Evolutionary conservation across 2,329 filamentous ascomycete species (phyloP).

Genomic region (Xylariales sp.): DNA sequence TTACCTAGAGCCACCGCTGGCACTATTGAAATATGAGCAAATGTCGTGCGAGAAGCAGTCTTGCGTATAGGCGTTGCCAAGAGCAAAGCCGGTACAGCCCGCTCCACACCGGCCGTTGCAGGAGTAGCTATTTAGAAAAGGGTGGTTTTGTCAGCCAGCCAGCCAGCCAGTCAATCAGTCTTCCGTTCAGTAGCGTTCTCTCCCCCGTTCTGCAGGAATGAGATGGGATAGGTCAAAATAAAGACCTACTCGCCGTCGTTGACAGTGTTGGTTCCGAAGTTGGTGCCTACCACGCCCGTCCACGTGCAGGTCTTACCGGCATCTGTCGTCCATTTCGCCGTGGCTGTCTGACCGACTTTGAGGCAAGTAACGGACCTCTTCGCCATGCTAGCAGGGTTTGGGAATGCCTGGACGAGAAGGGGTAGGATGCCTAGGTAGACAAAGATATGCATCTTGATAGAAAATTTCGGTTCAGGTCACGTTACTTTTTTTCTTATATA

Average conservation of each 20-base stretch:
- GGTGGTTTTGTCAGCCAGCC: background rate
- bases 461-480: too few relatives aligned
- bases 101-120: constrained; percentile 45
- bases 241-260: constrained; percentile 37
- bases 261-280: constrained; percentile 37
- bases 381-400: constrained; percentile 7
- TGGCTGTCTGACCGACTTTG: constrained; percentile 33
- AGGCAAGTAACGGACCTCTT: constrained; percentile 32
- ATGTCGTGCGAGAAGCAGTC: constrained; percentile 47
- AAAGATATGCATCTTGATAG: constrained; percentile 5
- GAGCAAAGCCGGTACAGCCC: constrained; percentile 35
- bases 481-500: too few relatives aligned
- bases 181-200: too few relatives aligned
- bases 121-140: constrained; percentile 31
- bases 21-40: constrained; percentile 45
- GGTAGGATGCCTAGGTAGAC: constrained; percentile 9
- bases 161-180: too few relatives aligned
- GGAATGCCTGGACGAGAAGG: constrained; percentile 8
- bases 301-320: constrained; percentile 37
- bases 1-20: constrained; percentile 40
- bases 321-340: constrained; percentile 40
- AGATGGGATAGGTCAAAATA: too few relatives aligned
- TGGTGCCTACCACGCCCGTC: constrained; percentile 39
- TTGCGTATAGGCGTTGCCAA: constrained; percentile 45
- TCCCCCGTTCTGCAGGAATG: too few relatives aligned